Base-by-base conservation (phyloP, 306 rosid genomes). In the Sindora glabra region DNA sequence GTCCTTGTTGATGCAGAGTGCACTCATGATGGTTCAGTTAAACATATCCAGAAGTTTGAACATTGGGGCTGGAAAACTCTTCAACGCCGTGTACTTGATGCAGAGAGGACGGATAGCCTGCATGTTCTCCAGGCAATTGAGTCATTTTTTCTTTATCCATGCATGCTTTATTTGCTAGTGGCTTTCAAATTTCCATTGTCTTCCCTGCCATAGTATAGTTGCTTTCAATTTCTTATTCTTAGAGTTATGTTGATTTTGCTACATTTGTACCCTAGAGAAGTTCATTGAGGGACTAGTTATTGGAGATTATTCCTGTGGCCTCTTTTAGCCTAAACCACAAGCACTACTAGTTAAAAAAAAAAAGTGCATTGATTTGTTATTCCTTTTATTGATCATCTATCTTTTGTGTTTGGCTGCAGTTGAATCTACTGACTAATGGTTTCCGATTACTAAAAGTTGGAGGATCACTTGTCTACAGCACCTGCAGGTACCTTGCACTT, bases 1-100 rank as follows among this genome's bases (percentile, higher is more conserved):
- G 89, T 89, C 13, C 95, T 92, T 15, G 96, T 89, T 61, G 99
- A 92, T 80, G 99, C 95, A 59, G 99, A 92, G 64, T 92, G 99
- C 77, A 92, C 99, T 55, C 99, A 92, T 71, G 99, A 92, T 71
- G 99, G 99, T 38, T 92, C 99, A 48, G 54, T 92, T 62, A 89
- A 79, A 73, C 96, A 92, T 71, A 87, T 86, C 50, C 94, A 84
- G 32, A 92, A 89, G 74, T 92, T 89, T 74, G 94, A 92, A 71
- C 72, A 77, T 12, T 92, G 99, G 96, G 96, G 96, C 40, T 92
- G 96, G 99, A 60, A 67, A 67, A 89, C 96, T 47, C 81, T 92
- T 64, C 71, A 86, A 46, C 86, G 81, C 1, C 90, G 95, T 48
- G 85, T 92, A 40, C 71, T 92, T 57, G 85, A 89, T 78, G 99